Conservation (phyloP, 208 protist genomes). For the Leishmania tropica region DNA sequence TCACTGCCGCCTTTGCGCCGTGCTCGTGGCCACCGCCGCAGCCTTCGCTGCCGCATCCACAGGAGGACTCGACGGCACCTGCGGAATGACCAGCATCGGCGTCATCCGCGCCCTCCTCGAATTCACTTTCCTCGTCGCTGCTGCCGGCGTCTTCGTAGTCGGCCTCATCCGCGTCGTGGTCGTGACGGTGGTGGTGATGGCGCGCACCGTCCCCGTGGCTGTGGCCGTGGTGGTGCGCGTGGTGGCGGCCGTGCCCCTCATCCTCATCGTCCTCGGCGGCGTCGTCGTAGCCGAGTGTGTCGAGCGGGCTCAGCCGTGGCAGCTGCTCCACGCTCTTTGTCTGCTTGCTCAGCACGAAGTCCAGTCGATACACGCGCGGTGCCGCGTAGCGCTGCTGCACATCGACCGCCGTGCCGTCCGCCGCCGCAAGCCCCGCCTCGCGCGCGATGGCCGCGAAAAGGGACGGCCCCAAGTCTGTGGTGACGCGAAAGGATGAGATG, state of each 20-base stretch:
- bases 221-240: conserved; percentile 20
- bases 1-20: conserved; percentile 7
- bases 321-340: conserved; percentile 80
- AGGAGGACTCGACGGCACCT: not conserved
- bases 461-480: conserved; percentile 41
- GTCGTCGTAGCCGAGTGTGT: conserved; percentile 60
- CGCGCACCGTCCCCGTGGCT: not conserved
- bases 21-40: conserved; percentile 18
- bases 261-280: conserved; percentile 18
- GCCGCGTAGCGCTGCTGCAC: conserved; percentile 38
- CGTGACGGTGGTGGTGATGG: conserved; percentile 12
- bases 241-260: conserved; percentile 17
- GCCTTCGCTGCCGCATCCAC: conserved; percentile 15
- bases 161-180: conserved; percentile 24
- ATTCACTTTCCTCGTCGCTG: not conserved
- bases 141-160: conserved; percentile 6
- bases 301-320: conserved; percentile 55
- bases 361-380: conserved; percentile 75
- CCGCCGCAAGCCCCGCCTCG: conserved; percentile 25
- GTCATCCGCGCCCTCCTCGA: not conserved
- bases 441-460: conserved; percentile 57
- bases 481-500: conserved; percentile 30
- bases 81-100: not conserved
- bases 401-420: conserved; percentile 62
- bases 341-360: conserved; percentile 75